Evolutionary conservation across 1,139 yeast species (phyloP).

Genomic region (Nakaseomyces bracarensis): DNA sequence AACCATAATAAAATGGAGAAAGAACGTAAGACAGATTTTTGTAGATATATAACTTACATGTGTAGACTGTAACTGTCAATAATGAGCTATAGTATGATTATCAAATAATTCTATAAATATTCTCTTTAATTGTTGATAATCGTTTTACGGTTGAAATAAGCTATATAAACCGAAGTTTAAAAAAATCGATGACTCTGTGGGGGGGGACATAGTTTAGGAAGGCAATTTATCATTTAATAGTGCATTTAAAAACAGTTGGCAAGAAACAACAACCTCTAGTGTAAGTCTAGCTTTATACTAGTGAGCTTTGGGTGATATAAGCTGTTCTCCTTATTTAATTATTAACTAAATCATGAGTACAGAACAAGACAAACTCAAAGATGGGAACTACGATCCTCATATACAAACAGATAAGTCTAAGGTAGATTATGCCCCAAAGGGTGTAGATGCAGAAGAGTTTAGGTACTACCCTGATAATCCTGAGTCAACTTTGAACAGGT

Average conservation of each 20-base stretch:
- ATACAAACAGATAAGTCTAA: constrained; percentile 16
- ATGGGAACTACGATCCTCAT: constrained; percentile 7
- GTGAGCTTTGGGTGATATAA: too few species aligned
- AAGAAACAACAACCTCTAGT: too few species aligned
- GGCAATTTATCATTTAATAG: too few species aligned
- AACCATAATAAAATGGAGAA: neutral
- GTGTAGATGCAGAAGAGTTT: constrained; percentile 18
- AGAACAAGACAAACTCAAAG: neutral
- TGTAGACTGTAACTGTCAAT: neutral
- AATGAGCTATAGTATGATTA: neutral
- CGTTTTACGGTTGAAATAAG: too few species aligned
- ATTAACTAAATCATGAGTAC: neutral
- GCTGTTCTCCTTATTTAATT: too few species aligned
- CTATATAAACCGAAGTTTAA: neutral
- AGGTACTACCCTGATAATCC: constrained; percentile 78
- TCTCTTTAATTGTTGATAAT: too few species aligned
- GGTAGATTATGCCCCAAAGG: constrained; percentile 24
- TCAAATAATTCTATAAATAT: too few species aligned
- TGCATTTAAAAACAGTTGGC: too few species aligned
- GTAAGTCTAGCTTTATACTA: too few species aligned
- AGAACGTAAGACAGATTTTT: too few species aligned
- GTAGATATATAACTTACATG: too few species aligned
- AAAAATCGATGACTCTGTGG: neutral
- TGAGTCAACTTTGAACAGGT: constrained; percentile 32
- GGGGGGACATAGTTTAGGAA: too few species aligned